phyloP scores from a whole-genome alignment of 163 green algal species.

The Scenedesmus sp. region DNA sequence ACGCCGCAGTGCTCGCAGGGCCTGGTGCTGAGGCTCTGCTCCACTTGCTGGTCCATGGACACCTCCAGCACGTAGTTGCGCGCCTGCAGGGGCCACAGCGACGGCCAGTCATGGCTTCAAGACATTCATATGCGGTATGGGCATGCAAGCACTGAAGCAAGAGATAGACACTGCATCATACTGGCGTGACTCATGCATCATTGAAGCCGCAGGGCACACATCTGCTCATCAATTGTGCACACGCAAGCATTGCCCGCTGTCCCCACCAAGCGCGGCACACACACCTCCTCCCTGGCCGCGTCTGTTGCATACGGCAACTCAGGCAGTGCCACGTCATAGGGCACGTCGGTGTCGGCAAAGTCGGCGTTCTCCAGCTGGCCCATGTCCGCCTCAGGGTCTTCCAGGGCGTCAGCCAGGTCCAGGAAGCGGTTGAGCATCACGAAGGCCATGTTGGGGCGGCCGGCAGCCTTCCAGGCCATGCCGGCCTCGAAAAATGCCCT shows the following conservation, averaged over 20 bases:
- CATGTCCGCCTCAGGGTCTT: conserved; percentile 68
- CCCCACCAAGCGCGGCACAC: background rate
- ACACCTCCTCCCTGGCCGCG: conserved; percentile 66
- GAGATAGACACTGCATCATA: too few relatives aligned
- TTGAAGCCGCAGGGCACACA: too few relatives aligned
- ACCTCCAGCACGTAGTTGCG: conserved; percentile 80
- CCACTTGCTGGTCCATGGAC: conserved; percentile 78
- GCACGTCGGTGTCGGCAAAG: conserved; percentile 80
- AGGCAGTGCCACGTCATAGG: conserved; percentile 78
- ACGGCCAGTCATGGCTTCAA: too few relatives aligned
- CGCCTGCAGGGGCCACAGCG: conserved; percentile 59
- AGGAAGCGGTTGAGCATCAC: conserved; percentile 89
- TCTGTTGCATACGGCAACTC: conserved; percentile 70
- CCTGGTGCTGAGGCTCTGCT: conserved; percentile 65
- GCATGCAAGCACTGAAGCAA: too few relatives aligned
- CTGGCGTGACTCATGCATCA: too few relatives aligned
- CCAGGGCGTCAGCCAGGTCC: conserved; percentile 88
- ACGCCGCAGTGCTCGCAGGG: conserved; percentile 75
- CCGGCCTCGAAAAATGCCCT: conserved; percentile 86
- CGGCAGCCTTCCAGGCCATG: conserved; percentile 71
- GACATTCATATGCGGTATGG: too few relatives aligned
- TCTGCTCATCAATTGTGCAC: too few relatives aligned
- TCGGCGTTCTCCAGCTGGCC: conserved; percentile 76
- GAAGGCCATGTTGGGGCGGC: conserved; percentile 80
- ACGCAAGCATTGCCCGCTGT: too few relatives aligned